Base-by-base conservation (phyloP, 805 yeast genomes). In the Ogataea nakhonphanomensis region DNA sequence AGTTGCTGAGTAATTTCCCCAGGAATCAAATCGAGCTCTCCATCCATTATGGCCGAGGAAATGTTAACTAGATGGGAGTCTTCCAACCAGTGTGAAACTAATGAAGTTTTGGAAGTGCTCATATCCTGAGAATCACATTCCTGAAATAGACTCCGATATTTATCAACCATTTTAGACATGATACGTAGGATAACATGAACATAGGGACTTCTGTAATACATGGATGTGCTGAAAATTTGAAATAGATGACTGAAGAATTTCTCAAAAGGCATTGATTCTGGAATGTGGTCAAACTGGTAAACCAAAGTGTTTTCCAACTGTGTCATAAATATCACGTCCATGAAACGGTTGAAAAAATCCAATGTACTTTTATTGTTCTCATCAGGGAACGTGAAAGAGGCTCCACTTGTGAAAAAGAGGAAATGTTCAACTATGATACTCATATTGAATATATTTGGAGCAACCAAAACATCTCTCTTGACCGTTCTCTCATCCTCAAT, bases 391-490 rank as follows among this genome's bases (percentile, higher is more conserved):
- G 71, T 53, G 2, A 69, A 51, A 8, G 70, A 64, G 1, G 84
- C 65, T 1, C 85, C 79, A 32, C 84, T 80, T 20, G 79, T 67
- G 54, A 86, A 87, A 9, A 79, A 64, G 34, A 87, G 69, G 27
- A 87, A 78, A 27, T 85, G 81, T 42, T 84, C 95, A 35, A 87
- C 61, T 11, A 89, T 73, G 5, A 84, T 73, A 48, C 90, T 73
- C 82, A 90, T 86, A 53, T 89, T 87, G 61, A 84, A 79, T 11
- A 88, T 73, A 53, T 79, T 79, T 2, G 87, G 79, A 0, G 80
- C 78, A 2, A 85, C 84, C 27, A 87, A 61, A 3, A 80, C 71
- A 45, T 82, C 80, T 38, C 81, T 81, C 49, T 75, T 73, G 15
- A 78, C 69, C 44, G 43, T 21, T 3, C 75, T 66, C 47, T 80